Conservation (phyloP, 495 filamentous ascomycete genomes). For the Aspergillus incahuasiensis region DNA sequence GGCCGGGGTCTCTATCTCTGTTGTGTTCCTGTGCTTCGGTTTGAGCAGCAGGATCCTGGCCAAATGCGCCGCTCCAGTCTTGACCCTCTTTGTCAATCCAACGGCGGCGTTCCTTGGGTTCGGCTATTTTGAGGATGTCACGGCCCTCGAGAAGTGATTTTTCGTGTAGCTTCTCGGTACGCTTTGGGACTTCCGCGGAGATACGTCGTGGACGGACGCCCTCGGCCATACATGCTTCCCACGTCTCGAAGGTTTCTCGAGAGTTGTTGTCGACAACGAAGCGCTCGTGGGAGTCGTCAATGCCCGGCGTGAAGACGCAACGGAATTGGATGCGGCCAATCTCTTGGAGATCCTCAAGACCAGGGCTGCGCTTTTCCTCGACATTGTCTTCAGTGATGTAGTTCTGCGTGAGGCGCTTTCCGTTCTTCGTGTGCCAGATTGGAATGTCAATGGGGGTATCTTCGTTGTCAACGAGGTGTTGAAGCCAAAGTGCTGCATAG, state of each 20-base stretch:
- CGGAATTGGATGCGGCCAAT: constrained; percentile 77
- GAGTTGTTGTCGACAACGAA: constrained; percentile 86
- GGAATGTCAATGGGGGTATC: constrained; percentile 73
- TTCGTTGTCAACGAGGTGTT: constrained; percentile 75
- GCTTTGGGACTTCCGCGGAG: constrained; percentile 58
- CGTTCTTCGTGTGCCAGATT: constrained; percentile 75
- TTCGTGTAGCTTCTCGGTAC: constrained; percentile 70
- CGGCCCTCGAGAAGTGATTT: constrained; percentile 69
- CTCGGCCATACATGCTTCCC: constrained; percentile 84
- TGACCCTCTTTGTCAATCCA: constrained; percentile 78
- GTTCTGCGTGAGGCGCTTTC: constrained; percentile 77
- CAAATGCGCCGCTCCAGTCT: constrained; percentile 89
- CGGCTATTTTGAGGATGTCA: constrained; percentile 68
- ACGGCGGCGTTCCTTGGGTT: constrained; percentile 62
- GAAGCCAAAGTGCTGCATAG: constrained; percentile 81
- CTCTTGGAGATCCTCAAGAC: constrained; percentile 66
- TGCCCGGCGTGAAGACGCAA: constrained; percentile 80
- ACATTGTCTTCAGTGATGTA: constrained; percentile 74
- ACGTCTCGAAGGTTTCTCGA: constrained; percentile 88
- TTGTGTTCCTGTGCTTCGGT: constrained; percentile 40
- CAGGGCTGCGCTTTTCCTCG: constrained; percentile 53
- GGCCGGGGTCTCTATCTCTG: neutral
- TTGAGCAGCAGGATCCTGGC: constrained; percentile 55
- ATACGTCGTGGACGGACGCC: constrained; percentile 71
- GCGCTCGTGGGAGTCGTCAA: constrained; percentile 75